A percentile compares a stretch with the other conserved stretches of the same genome.
phyloP scores from a whole-genome alignment of 2,329 filamentous ascomycete species.

The Ilyonectria mors-panacis region DNA sequence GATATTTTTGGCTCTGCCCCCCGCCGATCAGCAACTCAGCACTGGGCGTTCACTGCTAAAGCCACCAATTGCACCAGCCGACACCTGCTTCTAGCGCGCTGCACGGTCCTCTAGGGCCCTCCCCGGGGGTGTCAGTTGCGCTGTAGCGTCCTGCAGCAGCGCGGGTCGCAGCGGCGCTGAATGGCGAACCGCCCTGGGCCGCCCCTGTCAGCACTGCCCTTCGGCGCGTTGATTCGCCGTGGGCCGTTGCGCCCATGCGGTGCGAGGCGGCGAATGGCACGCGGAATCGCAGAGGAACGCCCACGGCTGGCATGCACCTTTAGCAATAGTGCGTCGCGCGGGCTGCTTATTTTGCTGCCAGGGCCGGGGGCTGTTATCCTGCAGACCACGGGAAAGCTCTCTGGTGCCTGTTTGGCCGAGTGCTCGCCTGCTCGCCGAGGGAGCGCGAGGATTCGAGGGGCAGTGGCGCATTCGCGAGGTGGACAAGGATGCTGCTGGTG shows the following conservation, averaged over 20 bases:
- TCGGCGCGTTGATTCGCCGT: constrained; percentile 35
- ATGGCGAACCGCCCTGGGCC: neutral
- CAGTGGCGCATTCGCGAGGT: neutral
- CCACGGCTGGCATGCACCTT: neutral
- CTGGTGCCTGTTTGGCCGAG: neutral
- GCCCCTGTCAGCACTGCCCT: constrained; percentile 31
- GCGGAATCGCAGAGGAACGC: neutral
- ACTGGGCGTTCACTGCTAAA: neutral
- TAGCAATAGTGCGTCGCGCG: neutral
- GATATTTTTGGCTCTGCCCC: constrained; percentile 11
- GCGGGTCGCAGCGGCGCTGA: constrained; percentile 23
- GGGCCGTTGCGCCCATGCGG: constrained; percentile 5
- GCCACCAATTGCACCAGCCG: neutral
- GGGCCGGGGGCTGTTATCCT: neutral
- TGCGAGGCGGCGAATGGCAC: constrained; percentile 2
- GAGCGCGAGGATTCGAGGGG: neutral
- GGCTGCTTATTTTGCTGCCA: neutral
- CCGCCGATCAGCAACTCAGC: neutral
- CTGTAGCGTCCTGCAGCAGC: neutral
- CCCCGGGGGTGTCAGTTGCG: neutral
- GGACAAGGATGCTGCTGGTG: neutral
- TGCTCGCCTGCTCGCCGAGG: neutral
- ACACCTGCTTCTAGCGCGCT: neutral
- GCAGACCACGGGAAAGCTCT: neutral
- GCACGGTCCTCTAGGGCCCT: neutral